Evolutionary conservation across 495 filamentous ascomycete genomes (phyloP), one percentile per base, ranked within the genome.

Genomic region (Immersiella caudata): DNA sequence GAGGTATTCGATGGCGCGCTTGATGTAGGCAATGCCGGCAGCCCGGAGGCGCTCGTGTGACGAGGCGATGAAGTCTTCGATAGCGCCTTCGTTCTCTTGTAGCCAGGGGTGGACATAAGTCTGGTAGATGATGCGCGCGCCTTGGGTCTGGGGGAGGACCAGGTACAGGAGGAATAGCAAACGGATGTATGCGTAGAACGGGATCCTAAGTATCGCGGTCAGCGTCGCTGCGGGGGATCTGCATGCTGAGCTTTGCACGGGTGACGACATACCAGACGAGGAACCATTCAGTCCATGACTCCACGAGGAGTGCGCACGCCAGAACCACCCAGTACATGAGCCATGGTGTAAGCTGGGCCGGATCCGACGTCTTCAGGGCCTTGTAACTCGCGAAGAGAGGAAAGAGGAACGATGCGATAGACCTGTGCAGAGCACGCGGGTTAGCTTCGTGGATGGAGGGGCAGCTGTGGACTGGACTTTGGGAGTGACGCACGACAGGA

Each of bases 241-340:
- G 16, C 9, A 7, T 18, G 57, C 20, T 18, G 21, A 40, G 55
- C 21, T 55, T 5, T 1, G 22, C 25, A 14, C 14, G 22, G n/a
- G 22, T 25, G 59, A 52, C 14, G 36, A 66, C 77, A 50, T 84
- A 91, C 92, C 93, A 97, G 75, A 84, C 83, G 49, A 98, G 83
- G 74, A 97, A 87, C 79, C 93, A 97, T 62, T 88, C 87, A 22
- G 87, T 88, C 90, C 92, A 96, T 36, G 90, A 92, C 79, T 98
- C 95, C 81, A 91, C 85, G 70, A 95, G 85, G 68, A 92, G 80
- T 62, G 91, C 86, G 80, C 90, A 89, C 50, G 92, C 90, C 57
- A 97, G 84, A 29, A 96, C 93, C 55, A 97, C 92, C 93, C 93
- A 99, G 85, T 98, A 99, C 90, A 97, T 98, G 61, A 99, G 86